These are phyloP conservation scores for Debaryomyces sp. DNA, from an alignment of 1,139 yeast species.

Conservation along the genomic window DNA sequence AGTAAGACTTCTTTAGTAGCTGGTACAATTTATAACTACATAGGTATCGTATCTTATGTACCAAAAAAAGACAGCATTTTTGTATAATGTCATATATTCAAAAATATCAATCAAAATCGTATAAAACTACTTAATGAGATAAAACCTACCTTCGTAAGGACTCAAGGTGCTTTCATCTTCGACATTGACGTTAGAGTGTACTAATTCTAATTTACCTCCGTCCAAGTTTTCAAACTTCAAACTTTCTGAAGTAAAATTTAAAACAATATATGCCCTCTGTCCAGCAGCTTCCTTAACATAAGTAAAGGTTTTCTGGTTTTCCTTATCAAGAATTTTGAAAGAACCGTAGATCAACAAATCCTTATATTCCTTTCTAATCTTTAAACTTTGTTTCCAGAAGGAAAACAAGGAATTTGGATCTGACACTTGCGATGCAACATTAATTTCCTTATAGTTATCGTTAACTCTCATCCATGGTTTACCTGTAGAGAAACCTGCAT, in stretches of 20 bases:
- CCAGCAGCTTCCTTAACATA: constrained; percentile 32
- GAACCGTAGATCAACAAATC: constrained; percentile 52
- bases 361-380: constrained; percentile 46
- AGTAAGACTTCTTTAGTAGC: background rate
- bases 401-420: constrained; percentile 50
- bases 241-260: constrained; percentile 45
- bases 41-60: background rate
- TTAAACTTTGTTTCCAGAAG: constrained; percentile 49
- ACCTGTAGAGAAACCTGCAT: constrained; percentile 53
- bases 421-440: constrained; percentile 47
- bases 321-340: constrained; percentile 43
- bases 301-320: constrained; percentile 40
- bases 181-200: constrained; percentile 29
- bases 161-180: constrained; percentile 25
- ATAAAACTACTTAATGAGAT: constrained; percentile 23
- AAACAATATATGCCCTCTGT: constrained; percentile 40
- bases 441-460: constrained; percentile 51
- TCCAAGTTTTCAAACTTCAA: constrained; percentile 31
- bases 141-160: constrained; percentile 45
- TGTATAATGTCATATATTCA: background rate
- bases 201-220: constrained; percentile 33
- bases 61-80: background rate
- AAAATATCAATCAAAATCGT: background rate
- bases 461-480: constrained; percentile 60
- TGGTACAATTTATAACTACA: background rate